Evolutionary conservation across 345 rosid species (phyloP), one percentile per base, ranked within the genome.

Genomic region (Abelmoschus esculentus): DNA sequence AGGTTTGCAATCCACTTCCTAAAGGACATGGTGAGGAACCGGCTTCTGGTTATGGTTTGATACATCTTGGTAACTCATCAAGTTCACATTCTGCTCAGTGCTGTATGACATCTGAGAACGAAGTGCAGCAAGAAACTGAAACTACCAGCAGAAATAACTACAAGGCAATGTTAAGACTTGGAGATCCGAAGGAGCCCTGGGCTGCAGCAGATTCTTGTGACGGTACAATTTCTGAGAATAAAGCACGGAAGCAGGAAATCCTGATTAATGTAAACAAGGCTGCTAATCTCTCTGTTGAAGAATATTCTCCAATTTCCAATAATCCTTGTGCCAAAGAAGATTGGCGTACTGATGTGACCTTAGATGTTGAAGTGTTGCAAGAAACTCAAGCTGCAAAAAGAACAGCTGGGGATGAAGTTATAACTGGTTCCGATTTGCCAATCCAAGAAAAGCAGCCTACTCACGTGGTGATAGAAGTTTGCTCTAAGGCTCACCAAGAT

Each of bases 61-160:
- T 28, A 61, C 38, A 62, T 49, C 54, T 49, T 65, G 71, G 63
- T 61, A 66, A 64, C 7, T 6, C 69, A 44, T 57, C 56, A 50
- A 19, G 28, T 71, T 68, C 63, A 40, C 6, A 15, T 57, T 47
- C 53, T 75, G 70, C 70, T 72, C 2, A 10, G 62, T 64, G 14
- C 55, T 28, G 72, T 42, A 44, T 62, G 66, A 75, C 71, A 60
- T 67, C 74, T 61, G 61, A 66, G 49, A 66, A 61, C 38, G 76
- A 80, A 71, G 71, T 56, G 76, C 69, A 61, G 47, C 84, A 55
- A 66, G 83, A 79, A 64, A 38, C 66, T 19, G 64, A 72, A 26
- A 17, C 75, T 62, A 26, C 80, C 17, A 55, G 57, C 58, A 72
- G 28, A 61, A 65, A 66, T 66, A 44, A 71, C 54, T 34, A 13